A percentile compares a stretch with the other conserved stretches of the same genome.
Evolutionary conservation across 345 rosid species (phyloP).

Genomic region (Linum lewisii): DNA sequence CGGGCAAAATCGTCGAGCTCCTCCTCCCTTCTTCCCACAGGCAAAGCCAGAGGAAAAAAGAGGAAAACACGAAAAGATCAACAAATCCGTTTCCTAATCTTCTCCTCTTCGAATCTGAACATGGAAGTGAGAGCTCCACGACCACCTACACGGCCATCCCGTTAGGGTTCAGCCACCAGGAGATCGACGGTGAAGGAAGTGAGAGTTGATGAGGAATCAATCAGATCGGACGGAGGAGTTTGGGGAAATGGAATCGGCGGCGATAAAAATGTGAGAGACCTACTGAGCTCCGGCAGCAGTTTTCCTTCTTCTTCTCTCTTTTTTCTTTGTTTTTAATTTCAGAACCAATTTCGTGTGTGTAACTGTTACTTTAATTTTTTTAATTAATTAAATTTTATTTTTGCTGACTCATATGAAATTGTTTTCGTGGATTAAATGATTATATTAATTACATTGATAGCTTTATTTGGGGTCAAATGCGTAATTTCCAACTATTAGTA

Average conservation of each 20-base stretch:
- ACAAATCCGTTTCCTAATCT: conserved; percentile 32
- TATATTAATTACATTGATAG: no score
- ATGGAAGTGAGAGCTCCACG: no score
- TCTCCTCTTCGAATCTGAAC: conserved; percentile 37
- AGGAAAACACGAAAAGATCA: conserved; percentile 9
- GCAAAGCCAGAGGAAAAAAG: neutral
- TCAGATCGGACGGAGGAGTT: neutral
- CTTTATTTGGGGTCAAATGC: no score
- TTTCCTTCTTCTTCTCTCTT: neutral
- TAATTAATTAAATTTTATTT: no score
- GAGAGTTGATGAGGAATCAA: neutral
- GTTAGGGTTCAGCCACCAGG: neutral
- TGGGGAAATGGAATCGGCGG: neutral
- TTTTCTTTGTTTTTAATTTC: neutral
- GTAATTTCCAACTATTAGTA: no score
- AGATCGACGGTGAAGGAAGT: neutral
- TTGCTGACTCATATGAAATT: no score
- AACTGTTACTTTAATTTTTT: neutral
- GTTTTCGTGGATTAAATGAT: no score
- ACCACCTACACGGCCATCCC: neutral
- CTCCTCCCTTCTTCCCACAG: conserved; percentile 2
- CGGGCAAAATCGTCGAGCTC: neutral
- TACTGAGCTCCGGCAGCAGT: neutral
- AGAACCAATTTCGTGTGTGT: neutral
- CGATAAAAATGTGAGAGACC: neutral